Percentiles rank a stretch among this genome's conserved stretches.
phyloP scores from a whole-genome alignment of 2,329 filamentous ascomycete species.

The Sphaerulina populicola region DNA sequence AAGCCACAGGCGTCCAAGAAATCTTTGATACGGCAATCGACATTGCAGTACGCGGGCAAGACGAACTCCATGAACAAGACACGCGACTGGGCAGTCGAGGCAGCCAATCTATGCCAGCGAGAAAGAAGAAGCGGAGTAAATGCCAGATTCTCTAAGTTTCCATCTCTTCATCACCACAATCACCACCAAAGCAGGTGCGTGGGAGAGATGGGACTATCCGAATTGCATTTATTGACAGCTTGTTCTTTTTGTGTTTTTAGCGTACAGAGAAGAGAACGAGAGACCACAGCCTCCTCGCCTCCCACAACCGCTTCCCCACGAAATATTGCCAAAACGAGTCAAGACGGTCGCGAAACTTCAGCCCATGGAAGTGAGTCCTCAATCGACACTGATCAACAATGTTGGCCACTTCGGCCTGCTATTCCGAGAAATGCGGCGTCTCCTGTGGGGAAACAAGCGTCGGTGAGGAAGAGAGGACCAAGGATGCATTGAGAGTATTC shows the following conservation, averaged over 20 bases:
- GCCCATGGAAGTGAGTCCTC: conserved; percentile 5
- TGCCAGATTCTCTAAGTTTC: conserved; percentile 63
- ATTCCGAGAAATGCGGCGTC: conserved; percentile 10
- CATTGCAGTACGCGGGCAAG: conserved; percentile 71
- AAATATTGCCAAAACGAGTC: background rate
- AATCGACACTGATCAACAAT: conserved; percentile 8
- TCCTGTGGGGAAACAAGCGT: conserved; percentile 6
- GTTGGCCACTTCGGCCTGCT: conserved; percentile 8
- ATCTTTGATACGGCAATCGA: conserved; percentile 90
- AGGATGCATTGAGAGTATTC: conserved; percentile 1
- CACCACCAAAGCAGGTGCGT: conserved; percentile 2
- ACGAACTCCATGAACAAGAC: conserved; percentile 36
- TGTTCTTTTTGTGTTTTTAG: conserved; percentile 1
- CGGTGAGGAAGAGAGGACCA: background rate
- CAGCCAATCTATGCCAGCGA: conserved; percentile 33
- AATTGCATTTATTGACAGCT: conserved; percentile 15
- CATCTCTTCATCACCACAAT: conserved; percentile 1
- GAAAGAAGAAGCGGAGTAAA: conserved; percentile 76
- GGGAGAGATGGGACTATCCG: background rate
- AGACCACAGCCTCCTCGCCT: conserved; percentile 9
- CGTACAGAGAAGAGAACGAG: conserved; percentile 3
- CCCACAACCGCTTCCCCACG: conserved; percentile 3
- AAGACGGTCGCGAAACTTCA: conserved; percentile 3
- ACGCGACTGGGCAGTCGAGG: conserved; percentile 36
- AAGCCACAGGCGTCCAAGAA: conserved; percentile 91